These are phyloP conservation scores for Cyberlindnera lachancei DNA, from an alignment of 805 yeast species.

Conservation along the genomic window DNA sequence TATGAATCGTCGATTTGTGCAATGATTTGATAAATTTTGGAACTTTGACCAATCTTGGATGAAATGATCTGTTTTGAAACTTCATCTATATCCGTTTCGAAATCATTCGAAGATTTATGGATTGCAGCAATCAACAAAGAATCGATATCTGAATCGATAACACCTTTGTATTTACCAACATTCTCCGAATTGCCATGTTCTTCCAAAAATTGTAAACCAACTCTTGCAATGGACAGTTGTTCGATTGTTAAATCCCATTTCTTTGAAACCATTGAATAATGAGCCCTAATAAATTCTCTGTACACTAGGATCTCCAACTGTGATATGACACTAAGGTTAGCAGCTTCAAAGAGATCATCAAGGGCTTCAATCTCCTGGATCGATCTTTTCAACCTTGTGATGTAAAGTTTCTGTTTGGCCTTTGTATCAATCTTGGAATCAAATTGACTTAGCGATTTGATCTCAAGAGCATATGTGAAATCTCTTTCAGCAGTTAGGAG, in stretches of 20 bases:
- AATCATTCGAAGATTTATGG: constrained; percentile 30
- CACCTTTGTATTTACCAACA: constrained; percentile 39
- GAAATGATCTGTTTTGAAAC: constrained; percentile 38
- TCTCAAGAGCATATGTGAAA: constrained; percentile 58
- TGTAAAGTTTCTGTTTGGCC: constrained; percentile 41
- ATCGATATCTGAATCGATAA: constrained; percentile 53
- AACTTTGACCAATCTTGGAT: constrained; percentile 15
- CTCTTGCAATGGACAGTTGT: constrained; percentile 52
- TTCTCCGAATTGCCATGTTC: constrained; percentile 21
- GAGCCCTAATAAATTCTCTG: constrained; percentile 45
- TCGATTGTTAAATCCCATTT: constrained; percentile 48
- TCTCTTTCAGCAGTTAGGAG: constrained; percentile 74
- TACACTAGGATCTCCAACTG: constrained; percentile 32
- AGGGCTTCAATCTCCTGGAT: constrained; percentile 37
- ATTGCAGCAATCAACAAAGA: constrained; percentile 55
- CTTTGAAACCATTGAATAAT: constrained; percentile 41
- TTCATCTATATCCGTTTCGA: constrained; percentile 41
- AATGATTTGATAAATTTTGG: constrained; percentile 33
- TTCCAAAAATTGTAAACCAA: constrained; percentile 49
- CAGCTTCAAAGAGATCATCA: constrained; percentile 25
- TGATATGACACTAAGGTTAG: constrained; percentile 31
- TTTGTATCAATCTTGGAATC: constrained; percentile 29
- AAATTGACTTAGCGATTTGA: constrained; percentile 46
- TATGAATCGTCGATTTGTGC: constrained; percentile 23
- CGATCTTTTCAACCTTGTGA: constrained; percentile 65